Evolutionary conservation across 768 basidiomycete genomes (phyloP).

Genomic region (Leccinellum luteum): DNA sequence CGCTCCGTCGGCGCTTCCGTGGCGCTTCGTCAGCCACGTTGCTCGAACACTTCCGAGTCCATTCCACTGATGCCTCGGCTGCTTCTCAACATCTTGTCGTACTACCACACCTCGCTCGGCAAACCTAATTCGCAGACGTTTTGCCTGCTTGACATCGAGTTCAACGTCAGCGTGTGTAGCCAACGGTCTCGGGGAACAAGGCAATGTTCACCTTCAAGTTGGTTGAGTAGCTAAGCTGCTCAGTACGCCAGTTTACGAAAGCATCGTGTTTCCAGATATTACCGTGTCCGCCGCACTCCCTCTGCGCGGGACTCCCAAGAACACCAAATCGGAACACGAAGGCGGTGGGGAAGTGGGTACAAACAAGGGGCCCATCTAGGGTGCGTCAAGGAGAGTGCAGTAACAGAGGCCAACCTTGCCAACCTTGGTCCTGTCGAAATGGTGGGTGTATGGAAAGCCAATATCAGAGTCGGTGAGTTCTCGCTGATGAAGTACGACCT

Average conservation of each 20-base stretch:
- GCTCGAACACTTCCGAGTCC: background rate
- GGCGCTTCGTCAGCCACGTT: too few relatives aligned
- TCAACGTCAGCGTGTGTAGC: too few relatives aligned
- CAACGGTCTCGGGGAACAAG: too few relatives aligned
- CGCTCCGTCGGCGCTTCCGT: too few relatives aligned
- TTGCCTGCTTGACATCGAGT: too few relatives aligned
- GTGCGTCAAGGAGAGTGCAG: constrained; percentile 65
- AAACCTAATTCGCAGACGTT: too few relatives aligned
- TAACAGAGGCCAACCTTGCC: too few relatives aligned
- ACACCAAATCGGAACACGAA: constrained; percentile 40
- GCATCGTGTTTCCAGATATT: constrained; percentile 92
- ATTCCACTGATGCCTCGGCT: background rate
- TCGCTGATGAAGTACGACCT: background rate
- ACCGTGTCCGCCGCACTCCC: constrained; percentile 71
- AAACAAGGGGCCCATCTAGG: constrained; percentile 81
- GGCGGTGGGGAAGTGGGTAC: constrained; percentile 49
- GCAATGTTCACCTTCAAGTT: constrained; percentile 72
- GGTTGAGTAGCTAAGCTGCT: constrained; percentile 69
- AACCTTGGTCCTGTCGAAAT: background rate
- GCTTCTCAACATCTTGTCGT: background rate
- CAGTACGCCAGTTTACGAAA: constrained; percentile 65
- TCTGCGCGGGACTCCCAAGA: constrained; percentile 73
- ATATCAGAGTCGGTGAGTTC: background rate
- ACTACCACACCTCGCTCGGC: background rate
- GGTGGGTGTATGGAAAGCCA: background rate